Base-by-base conservation (phyloP, 176 grass and related monocot species). In the Saccharum spontaneum region DNA sequence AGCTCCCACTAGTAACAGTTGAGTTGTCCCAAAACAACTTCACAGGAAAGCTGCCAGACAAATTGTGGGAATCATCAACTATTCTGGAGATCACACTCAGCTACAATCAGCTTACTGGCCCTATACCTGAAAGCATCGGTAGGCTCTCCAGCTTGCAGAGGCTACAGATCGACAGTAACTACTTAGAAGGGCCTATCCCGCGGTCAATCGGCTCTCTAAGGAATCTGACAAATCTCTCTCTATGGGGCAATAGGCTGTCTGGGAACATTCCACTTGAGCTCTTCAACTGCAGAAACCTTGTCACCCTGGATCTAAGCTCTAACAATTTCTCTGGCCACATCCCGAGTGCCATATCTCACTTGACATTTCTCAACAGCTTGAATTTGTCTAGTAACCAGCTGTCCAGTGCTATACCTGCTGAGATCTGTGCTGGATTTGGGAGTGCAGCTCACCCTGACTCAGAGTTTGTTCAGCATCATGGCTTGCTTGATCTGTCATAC, bases 401-500 rank as follows among this genome's bases (percentile, higher is more conserved):
- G 17, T 87, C 91, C 57, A 91, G 94, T 76, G 26, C 81, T 73
- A 96, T 99, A 71, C 97, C 97, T 68, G 71, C 80, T 84, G 79
- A 92, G 52, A 89, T 96, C 31, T 99, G 97, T 70, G 77, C 69
- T 45, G 94, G 97, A 48, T 99, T 95, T 84, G 82, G 90, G 80
- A 89, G 79, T 75, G 83, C 77, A 41, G 80, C 66, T 85, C 91
- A 89, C 78, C 94, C 97, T 4, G 94, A 94, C 86, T 99, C 97
- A 0, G 97, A 99, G 76, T 99, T 99, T 91, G 77, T 90, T 49
- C 97, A 96, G 83, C 97, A 99, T 57, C 90, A 99, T 30, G 97
- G 97, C 18, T 83, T 96, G 61, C 91, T 99, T 66, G 97, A 99
- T 88, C 86, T 99, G 3, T 96, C 97, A 43, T 92, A 90, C 74